Evolutionary conservation across 768 basidiomycete species (phyloP), one percentile per base, ranked within the genome.

Genomic region (Hypholoma sublateritium): DNA sequence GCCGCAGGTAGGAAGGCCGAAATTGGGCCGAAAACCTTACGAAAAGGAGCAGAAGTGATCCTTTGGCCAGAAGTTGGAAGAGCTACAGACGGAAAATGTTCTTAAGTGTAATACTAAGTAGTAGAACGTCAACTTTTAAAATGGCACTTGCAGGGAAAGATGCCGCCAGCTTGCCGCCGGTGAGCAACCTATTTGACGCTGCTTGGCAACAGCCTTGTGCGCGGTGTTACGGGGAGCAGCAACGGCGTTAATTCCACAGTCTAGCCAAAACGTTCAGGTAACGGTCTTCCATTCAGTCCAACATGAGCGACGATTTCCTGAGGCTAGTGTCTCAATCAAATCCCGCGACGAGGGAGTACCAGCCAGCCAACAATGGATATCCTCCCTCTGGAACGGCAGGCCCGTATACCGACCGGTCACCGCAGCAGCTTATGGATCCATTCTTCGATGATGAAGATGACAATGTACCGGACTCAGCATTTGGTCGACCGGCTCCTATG

Each of bases 401-500:
- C 48, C 72, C 73, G 53, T 78, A 78, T 68, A 69, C 70, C 59
- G 71, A 78, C 69, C 69, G 68, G 42, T 72, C 76, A 59, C 77
- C 79, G 56, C 71, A 80, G 66, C 69, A 81, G 67, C 70, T 79
- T 57, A 77, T 93, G 72, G 91, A 93, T 72, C 91, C 89, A n/a
- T 93, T 93, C 70, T 93, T 93, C 71, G 88, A 91, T 70, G 91
- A 93, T 68, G 89, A 93, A 53, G 87, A 89, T 61, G 89, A 91
- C 53, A 84, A 87, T 57, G 64, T 76, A 28, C 83, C 85, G 14
- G 87, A 88, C 70, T 85, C 86, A 17, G 83, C 83, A n/a, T 88
- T 88, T 70, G 82, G 82, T 49, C 70, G 75, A 55, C 74, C 77
- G 24, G 65, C 67, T 37, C 73, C 80, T 50, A 80, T 80, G 77